phyloP scores from a whole-genome alignment of 768 basidiomycete species.

The Amanita rubescens region DNA sequence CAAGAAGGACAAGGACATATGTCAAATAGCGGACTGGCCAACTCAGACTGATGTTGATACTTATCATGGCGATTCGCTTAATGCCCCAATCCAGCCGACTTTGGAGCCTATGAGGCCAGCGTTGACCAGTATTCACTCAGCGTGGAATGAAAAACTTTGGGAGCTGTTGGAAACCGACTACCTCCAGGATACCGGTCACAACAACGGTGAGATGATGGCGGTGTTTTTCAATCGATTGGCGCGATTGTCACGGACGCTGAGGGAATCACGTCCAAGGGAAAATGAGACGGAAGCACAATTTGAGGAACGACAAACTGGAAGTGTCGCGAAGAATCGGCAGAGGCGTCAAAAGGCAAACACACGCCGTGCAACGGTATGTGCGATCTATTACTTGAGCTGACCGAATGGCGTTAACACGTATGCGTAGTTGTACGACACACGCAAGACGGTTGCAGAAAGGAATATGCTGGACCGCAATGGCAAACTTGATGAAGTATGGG shows the following conservation, averaged over 20 bases:
- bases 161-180: background rate
- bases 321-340: background rate
- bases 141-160: background rate
- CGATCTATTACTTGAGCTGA: too few species aligned
- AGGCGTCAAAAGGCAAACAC: background rate
- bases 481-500: background rate
- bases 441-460: background rate
- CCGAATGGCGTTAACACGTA: too few species aligned
- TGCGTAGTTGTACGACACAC: background rate
- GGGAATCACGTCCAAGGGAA: background rate
- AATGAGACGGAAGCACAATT: background rate
- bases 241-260: background rate
- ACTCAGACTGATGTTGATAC: background rate
- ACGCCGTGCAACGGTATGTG: background rate
- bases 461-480: background rate
- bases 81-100: background rate
- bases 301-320: background rate
- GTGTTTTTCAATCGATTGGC: background rate
- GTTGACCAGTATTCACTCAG: background rate
- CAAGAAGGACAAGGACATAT: background rate
- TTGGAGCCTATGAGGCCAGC: background rate
- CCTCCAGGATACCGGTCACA: background rate
- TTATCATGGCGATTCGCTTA: background rate
- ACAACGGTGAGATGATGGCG: background rate
- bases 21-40: background rate